Evolutionary conservation across 768 basidiomycete genomes (phyloP).

Genomic region (Xanthoconium purpureum): DNA sequence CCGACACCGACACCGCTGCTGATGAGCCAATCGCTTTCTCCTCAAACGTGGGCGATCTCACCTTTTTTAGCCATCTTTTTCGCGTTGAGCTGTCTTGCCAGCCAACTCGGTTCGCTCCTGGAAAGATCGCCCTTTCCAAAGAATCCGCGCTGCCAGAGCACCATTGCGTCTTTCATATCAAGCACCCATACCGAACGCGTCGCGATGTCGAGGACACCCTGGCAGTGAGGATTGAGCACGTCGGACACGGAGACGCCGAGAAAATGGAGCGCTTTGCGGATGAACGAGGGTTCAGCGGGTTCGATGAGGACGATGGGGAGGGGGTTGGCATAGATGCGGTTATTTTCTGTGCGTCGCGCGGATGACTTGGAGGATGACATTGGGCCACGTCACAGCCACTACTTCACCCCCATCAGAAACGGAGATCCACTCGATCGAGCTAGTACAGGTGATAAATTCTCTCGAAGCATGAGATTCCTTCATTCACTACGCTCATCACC

Average conservation of each 20-base stretch:
- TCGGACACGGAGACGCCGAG: conserved; percentile 58
- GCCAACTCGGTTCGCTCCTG: conserved; percentile 94
- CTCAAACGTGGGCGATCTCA: conserved; percentile 23
- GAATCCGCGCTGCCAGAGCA: conserved; percentile 88
- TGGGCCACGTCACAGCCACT: no score
- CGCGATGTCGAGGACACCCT: conserved; percentile 70
- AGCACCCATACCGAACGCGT: conserved; percentile 90
- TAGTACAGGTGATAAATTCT: no score
- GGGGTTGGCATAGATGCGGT: conserved; percentile 64
- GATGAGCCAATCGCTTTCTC: neutral
- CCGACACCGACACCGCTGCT: neutral
- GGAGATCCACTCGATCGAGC: no score
- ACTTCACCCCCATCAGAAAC: no score
- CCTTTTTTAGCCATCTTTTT: conserved; percentile 54
- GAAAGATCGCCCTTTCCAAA: conserved; percentile 97
- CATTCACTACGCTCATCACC: no score
- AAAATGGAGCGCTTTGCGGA: conserved; percentile 47
- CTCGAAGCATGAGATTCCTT: no score
- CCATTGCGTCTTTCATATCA: conserved; percentile 55
- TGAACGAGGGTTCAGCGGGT: conserved; percentile 38
- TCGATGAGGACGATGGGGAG: conserved; percentile 58
- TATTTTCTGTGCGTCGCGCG: conserved; percentile 57
- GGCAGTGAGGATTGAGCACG: conserved; percentile 68
- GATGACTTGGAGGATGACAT: conserved; percentile 43
- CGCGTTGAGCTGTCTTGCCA: conserved; percentile 70